Percentiles rank a stretch among this genome's conserved stretches.
These are phyloP conservation scores for Kickxella alabastrina DNA, from an alignment of 192 early-diverging fungal species.

Conservation along the genomic window DNA sequence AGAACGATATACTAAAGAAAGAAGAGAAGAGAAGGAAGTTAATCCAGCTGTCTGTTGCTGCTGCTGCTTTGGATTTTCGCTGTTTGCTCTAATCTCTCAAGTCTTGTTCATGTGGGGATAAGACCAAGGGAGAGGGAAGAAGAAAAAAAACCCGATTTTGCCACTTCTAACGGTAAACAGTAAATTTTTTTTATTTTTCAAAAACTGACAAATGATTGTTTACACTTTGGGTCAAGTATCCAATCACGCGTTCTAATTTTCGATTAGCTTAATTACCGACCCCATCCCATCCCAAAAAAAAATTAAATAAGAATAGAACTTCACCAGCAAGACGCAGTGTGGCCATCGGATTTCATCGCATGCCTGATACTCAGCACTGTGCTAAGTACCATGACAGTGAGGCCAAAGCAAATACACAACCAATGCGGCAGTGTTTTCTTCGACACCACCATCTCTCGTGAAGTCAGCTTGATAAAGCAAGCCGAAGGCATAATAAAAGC, in stretches of 20 bases:
- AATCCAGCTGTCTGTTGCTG: too few species aligned
- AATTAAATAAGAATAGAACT: background rate
- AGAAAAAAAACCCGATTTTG: background rate
- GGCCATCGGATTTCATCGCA: constrained; percentile 1
- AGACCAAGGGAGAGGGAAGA: too few species aligned
- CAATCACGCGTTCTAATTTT: background rate
- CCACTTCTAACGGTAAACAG: background rate
- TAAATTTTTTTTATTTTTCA: too few species aligned
- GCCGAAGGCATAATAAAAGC: constrained; percentile 85
- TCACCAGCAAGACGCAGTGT: constrained; percentile 22
- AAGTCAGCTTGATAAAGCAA: constrained; percentile 71
- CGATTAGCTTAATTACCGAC: too few species aligned
- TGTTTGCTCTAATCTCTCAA: too few species aligned
- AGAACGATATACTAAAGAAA: too few species aligned
- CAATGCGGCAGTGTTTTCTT: constrained; percentile 62
- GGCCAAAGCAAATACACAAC: constrained; percentile 73
- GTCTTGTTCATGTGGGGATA: too few species aligned
- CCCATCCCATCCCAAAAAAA: background rate
- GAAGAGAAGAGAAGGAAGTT: too few species aligned
- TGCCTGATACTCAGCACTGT: constrained; percentile 37
- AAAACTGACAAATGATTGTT: too few species aligned
- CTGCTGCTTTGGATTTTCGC: too few species aligned
- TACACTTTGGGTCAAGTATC: constrained; percentile 1
- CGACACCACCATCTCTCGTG: constrained; percentile 55
- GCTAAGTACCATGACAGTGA: constrained; percentile 29